These are phyloP conservation scores for Trichoderma sp. DNA, from an alignment of 2,329 filamentous ascomycete genomes.

Conservation along the genomic window DNA sequence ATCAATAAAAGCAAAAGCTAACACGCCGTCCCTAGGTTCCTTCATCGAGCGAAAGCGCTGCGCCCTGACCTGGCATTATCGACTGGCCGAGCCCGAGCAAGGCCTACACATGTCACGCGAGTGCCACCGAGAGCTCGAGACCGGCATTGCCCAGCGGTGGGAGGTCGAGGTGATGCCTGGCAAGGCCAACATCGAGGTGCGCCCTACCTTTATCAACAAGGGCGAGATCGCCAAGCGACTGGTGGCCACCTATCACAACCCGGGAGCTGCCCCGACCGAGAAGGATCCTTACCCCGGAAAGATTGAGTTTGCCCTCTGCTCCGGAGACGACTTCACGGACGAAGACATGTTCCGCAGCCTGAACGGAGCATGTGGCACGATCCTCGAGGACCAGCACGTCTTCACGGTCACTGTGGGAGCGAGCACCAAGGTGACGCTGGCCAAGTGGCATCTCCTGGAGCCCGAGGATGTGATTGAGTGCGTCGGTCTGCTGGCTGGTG, in stretches of 20 bases:
- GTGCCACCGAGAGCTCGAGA: conserved; percentile 79
- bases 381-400: conserved; percentile 62
- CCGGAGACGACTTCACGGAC: conserved; percentile 95
- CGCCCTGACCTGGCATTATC: conserved; percentile 96
- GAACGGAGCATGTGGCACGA: conserved; percentile 58
- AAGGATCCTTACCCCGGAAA: conserved; percentile 51
- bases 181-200: conserved; percentile 94
- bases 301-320: conserved; percentile 84
- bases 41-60: conserved; percentile 95
- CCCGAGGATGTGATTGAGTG: conserved; percentile 82
- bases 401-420: conserved; percentile 92
- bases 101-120: conserved; percentile 77
- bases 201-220: conserved; percentile 98
- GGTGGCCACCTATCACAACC: conserved; percentile 69
- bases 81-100: conserved; percentile 83
- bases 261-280: conserved; percentile 48
- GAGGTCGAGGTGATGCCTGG: conserved; percentile 96
- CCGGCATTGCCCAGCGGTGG: conserved; percentile 74
- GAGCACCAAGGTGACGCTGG: conserved; percentile 87
- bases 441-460: conserved; percentile 86
- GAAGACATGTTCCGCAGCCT: conserved; percentile 95
- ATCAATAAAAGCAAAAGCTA: conserved; percentile 3
- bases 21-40: conserved; percentile 59
- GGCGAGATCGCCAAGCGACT: conserved; percentile 89
- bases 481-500: conserved; percentile 58